Conservation (phyloP, 257 asterid species). For the Nicotiana obtusifolia region DNA sequence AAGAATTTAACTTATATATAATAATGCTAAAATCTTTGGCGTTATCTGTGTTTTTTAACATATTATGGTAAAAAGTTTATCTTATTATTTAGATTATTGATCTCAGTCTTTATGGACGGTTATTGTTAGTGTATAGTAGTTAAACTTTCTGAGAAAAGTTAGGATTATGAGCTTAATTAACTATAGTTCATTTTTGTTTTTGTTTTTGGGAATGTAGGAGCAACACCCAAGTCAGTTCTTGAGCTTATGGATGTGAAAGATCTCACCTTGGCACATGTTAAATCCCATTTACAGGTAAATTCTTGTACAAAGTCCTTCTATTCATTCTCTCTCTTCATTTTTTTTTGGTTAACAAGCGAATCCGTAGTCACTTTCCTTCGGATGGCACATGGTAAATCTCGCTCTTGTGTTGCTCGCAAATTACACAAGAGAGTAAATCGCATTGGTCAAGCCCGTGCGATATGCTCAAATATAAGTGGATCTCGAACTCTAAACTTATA, state of each 20-base stretch:
- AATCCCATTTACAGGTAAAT: constrained; percentile 89
- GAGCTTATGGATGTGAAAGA: constrained; percentile 97
- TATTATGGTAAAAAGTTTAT: too few relatives aligned
- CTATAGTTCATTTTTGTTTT: not conserved
- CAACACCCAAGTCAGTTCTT: constrained; percentile 92
- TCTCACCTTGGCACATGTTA: constrained; percentile 92
- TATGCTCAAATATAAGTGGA: fast-evolving
- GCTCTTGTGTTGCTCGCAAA: too few relatives aligned
- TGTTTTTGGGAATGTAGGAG: constrained; percentile 40
- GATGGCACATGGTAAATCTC: too few relatives aligned
- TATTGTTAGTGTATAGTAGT: not conserved
- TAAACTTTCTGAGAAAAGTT: not conserved
- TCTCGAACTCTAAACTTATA: too few relatives aligned
- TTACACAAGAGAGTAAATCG: too few relatives aligned
- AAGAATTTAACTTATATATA: not conserved
- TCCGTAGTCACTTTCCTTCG: too few relatives aligned
- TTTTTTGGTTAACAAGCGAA: too few relatives aligned
- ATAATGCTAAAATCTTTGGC: too few relatives aligned
- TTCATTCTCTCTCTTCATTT: too few relatives aligned
- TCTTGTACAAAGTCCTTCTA: too few relatives aligned
- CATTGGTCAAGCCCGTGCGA: too few relatives aligned
- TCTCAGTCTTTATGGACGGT: not conserved
- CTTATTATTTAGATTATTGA: not conserved
- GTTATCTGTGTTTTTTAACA: too few relatives aligned
- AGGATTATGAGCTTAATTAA: not conserved